Evolutionary conservation across 2,329 filamentous ascomycete genomes (phyloP).

Genomic region (Penicillium sclerotigenum): DNA sequence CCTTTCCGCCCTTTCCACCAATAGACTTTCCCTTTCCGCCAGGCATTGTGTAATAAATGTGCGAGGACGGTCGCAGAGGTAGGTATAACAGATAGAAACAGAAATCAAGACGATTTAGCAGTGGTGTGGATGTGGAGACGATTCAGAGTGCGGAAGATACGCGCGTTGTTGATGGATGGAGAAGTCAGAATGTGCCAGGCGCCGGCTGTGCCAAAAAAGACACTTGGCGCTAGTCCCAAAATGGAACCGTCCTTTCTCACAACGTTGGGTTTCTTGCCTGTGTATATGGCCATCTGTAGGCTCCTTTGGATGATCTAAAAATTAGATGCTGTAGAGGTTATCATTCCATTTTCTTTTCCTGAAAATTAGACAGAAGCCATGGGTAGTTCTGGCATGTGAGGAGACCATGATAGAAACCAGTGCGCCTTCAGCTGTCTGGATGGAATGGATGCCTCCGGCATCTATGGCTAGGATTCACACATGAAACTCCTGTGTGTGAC

Average conservation of each 20-base stretch:
- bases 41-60: constrained; percentile 54
- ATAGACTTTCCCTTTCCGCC: constrained; percentile 93
- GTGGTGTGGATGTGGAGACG: constrained; percentile 29
- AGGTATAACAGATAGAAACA: constrained; percentile 27
- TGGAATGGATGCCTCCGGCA: background rate
- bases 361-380: background rate
- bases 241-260: constrained; percentile 18
- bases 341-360: background rate
- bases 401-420: background rate
- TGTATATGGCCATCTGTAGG: background rate
- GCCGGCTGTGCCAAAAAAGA: constrained; percentile 40
- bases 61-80: constrained; percentile 23
- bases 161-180: constrained; percentile 46
- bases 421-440: background rate
- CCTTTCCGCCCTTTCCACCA: constrained; percentile 87
- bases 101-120: constrained; percentile 20
- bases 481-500: background rate
- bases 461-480: background rate
- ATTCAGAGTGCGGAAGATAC: constrained; percentile 29
- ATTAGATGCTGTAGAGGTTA: background rate
- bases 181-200: constrained; percentile 37
- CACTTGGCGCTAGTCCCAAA: constrained; percentile 38
- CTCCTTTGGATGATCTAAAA: background rate
- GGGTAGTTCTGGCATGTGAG: background rate
- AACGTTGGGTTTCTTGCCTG: background rate